Evolutionary conservation across 2,329 filamentous ascomycete genomes (phyloP), one percentile per base, ranked within the genome.

Genomic region (Verticillium alfalfae): DNA sequence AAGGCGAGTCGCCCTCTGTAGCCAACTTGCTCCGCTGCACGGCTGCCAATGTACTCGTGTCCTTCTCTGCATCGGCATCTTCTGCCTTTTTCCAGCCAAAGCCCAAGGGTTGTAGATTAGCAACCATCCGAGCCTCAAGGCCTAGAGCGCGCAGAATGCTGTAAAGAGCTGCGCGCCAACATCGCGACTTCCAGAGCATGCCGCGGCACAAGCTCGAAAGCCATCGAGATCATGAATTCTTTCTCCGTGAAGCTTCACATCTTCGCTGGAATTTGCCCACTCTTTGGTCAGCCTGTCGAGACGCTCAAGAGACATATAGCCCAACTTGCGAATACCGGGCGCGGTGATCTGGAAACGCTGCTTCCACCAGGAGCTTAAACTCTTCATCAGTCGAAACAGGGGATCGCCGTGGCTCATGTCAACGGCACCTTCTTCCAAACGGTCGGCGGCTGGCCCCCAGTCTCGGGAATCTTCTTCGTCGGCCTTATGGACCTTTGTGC

Each of bases 21-120:
- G 26, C 34, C 18, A 26, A 31, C n/a, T 58, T 58, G 37, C 36
- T 31, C 6, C 56, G 37, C n/a, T 54, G 41, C 16, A 59, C 34
- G 18, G 34, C 45, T 22, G 41, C 58, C 45, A 59, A 31, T 5
- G 45, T 54, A 18, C 41, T 59, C 7, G 31, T 57, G 10, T 75
- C 73, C 66, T 78, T 83, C 67, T 82, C 81, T 1, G 74, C 70
- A 13, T 86, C 84, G 5, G 90, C 91, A 59, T 95, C 91, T 74
- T 99, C 95, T 12, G 83, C 76, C 72, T 94, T 96, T 64, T 87
- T 96, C 88, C 92, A 98, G 1, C 93, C 93, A 73, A 96, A 97
- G 0, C 95, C 95, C 26, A 92, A 77, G 1, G 93, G 89, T 70
- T 98, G 95, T 49, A 99, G 72, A 70, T 87, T 97, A 10, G 88